Percentiles rank a stretch among this genome's conserved stretches.
phyloP scores from a whole-genome alignment of 345 rosid species.

The Geranium brycei region DNA sequence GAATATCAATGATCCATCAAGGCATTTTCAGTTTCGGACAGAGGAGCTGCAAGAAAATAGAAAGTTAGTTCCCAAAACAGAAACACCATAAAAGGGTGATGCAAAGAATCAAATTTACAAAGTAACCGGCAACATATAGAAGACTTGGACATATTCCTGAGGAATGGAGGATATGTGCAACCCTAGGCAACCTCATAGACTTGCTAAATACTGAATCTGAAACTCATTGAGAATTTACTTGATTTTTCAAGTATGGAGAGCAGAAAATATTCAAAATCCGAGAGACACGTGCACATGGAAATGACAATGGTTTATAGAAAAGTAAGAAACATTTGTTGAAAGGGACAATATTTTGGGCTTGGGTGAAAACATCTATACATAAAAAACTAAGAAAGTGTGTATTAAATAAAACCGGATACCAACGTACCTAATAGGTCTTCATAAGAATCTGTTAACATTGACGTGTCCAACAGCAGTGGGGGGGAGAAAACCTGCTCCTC shows the following conservation, averaged over 20 bases:
- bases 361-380: background rate
- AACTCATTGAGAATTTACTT: too few species aligned
- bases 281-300: too few species aligned
- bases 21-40: constrained; percentile 71
- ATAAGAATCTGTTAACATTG: constrained; percentile 56
- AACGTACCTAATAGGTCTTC: constrained; percentile 88
- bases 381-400: background rate
- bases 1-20: constrained; percentile 54
- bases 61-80: constrained; percentile 5
- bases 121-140: background rate
- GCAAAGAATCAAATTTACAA: background rate
- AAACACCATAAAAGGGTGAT: constrained; percentile 1
- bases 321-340: too few species aligned
- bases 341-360: too few species aligned
- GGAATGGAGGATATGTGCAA: background rate
- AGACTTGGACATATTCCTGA: background rate
- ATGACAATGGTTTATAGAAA: too few species aligned
- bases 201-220: too few species aligned
- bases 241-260: too few species aligned
- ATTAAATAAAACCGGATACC: background rate
- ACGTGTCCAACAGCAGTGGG: constrained; percentile 70
- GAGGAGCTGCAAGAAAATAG: constrained; percentile 49
- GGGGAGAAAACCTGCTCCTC: constrained; percentile 81
- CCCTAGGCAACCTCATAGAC: too few species aligned
- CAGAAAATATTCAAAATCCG: too few species aligned